A percentile compares a stretch with the other conserved stretches of the same genome.
These are phyloP conservation scores for Pinus taeda DNA, from an alignment of 75 land plant species.

Conservation along the genomic window DNA sequence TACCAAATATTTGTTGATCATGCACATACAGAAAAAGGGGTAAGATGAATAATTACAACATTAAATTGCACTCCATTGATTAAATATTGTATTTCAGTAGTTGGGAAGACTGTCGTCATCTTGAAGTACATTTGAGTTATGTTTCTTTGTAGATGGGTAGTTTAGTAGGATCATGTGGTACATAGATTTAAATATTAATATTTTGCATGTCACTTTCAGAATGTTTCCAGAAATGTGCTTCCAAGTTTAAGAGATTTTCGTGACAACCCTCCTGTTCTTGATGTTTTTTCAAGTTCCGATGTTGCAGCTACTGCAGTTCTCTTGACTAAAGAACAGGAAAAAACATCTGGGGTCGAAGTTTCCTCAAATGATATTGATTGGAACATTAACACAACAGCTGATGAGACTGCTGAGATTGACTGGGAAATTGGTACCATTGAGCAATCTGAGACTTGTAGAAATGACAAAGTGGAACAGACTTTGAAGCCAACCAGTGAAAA, in stretches of 20 bases:
- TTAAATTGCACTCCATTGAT: conserved; percentile 1
- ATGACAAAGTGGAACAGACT: conserved; percentile 18
- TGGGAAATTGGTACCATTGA: conserved; percentile 77
- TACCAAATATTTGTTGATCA: conserved; percentile 72
- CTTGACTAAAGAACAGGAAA: background rate
- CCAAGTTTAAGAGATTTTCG: conserved; percentile 49
- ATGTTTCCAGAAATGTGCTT: conserved; percentile 29
- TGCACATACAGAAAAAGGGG: conserved; percentile 71
- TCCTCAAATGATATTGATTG: conserved; percentile 50
- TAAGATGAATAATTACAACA: conserved; percentile 9
- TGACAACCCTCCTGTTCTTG: conserved; percentile 50
- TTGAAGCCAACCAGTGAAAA: background rate
- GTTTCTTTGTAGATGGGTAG: background rate
- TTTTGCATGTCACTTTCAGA: conserved; percentile 34
- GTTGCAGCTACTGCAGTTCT: conserved; percentile 20
- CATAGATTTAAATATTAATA: background rate
- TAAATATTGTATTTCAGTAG: conserved; percentile 17
- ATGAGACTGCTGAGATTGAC: conserved; percentile 55
- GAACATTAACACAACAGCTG: conserved; percentile 34
- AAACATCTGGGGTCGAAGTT: conserved; percentile 5
- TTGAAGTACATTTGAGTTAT: background rate
- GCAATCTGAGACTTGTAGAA: conserved; percentile 41
- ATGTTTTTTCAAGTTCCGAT: conserved; percentile 33
- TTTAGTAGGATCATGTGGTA: background rate
- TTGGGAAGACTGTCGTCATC: conserved; percentile 3